Evolutionary conservation across 257 asterid genomes (phyloP).

Genomic region (Leptodermis oblonga): DNA sequence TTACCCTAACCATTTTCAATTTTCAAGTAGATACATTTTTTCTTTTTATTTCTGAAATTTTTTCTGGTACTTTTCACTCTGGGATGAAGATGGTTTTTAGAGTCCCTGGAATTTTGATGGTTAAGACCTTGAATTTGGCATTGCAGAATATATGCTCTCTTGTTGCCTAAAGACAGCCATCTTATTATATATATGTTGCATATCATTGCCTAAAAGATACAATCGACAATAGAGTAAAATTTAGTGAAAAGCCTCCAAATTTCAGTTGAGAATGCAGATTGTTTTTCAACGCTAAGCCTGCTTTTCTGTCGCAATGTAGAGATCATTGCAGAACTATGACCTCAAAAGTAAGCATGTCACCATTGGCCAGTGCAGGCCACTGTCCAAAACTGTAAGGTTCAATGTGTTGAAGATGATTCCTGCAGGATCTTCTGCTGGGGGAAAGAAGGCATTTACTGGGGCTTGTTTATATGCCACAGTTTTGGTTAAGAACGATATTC

Average conservation of each 20-base stretch:
- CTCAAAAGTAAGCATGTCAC: too few species aligned
- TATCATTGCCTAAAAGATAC: background rate
- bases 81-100: background rate
- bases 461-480: conserved; percentile 9
- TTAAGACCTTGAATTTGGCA: background rate
- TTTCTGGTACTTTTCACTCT: background rate
- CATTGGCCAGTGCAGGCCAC: conserved; percentile 93
- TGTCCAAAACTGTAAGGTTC: conserved; percentile 79
- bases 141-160: background rate
- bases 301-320: too few species aligned
- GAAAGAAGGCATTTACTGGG: conserved; percentile 84
- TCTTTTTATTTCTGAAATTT: too few species aligned
- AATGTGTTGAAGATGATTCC: conserved; percentile 77
- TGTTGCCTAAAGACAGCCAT: background rate
- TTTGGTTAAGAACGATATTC: background rate
- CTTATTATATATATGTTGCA: too few species aligned
- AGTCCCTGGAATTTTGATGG: background rate
- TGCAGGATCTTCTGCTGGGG: conserved; percentile 76
- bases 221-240: too few species aligned
- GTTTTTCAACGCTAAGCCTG: too few species aligned
- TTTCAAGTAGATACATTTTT: background rate
- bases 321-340: too few species aligned
- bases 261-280: too few species aligned
- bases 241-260: too few species aligned
- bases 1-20: too few species aligned